Evolutionary conservation across 2,329 filamentous ascomycete genomes (phyloP).

Genomic region (Pestalotiopsis fici): DNA sequence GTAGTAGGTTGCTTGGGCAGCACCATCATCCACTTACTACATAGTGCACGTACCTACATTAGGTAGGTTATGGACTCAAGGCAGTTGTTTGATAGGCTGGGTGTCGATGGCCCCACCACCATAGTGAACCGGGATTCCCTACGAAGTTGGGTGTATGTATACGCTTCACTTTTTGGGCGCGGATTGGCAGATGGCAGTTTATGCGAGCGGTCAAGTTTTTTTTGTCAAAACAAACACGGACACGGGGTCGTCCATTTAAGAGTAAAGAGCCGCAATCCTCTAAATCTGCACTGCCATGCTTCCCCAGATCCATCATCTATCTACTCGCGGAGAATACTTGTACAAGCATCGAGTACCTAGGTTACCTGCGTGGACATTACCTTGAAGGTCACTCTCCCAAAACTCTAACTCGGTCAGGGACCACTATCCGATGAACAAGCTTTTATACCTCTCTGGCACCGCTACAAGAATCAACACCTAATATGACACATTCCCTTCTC

Average conservation of each 20-base stretch:
- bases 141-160: background rate
- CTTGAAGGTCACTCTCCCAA: no score
- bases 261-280: background rate
- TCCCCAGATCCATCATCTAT: no score
- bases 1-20: no score
- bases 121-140: background rate
- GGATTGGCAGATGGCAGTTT: background rate
- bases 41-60: background rate
- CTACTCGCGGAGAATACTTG: no score
- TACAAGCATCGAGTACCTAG: no score
- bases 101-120: background rate
- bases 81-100: background rate
- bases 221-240: background rate
- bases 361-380: no score
- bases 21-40: background rate
- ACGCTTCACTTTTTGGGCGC: background rate
- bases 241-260: background rate
- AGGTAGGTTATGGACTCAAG: no score
- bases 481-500: no score
- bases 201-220: background rate
- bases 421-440: no score
- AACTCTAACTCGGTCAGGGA: no score
- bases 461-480: no score
- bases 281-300: background rate
- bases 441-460: no score